Evolutionary conservation across 2,329 filamentous ascomycete species (phyloP).

Genomic region (Fusarium pseudograminearum): DNA sequence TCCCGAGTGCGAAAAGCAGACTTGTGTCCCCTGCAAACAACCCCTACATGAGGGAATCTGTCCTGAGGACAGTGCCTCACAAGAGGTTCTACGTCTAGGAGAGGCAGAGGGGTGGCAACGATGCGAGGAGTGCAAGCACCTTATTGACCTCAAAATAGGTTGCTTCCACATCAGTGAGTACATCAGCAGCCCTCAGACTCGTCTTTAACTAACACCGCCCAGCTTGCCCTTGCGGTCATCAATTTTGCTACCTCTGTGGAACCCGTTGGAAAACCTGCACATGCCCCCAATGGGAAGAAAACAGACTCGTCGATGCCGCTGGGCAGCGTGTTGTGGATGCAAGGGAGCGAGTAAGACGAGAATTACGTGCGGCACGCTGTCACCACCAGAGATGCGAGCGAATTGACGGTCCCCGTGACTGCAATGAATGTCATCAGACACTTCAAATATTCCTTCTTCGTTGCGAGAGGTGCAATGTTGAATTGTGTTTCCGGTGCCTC

Average conservation of each 20-base stretch:
- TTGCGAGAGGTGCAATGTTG: not conserved
- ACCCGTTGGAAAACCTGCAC: conserved; percentile 42
- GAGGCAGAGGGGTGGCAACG: conserved; percentile 60
- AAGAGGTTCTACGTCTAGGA: conserved; percentile 57
- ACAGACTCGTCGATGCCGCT: not conserved
- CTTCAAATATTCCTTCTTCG: not conserved
- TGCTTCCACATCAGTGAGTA: conserved; percentile 68
- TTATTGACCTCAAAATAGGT: conserved; percentile 62
- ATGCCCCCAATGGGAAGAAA: not conserved
- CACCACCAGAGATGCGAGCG: not conserved
- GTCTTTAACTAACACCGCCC: not conserved
- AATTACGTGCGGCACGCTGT: not conserved
- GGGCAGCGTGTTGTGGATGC: not conserved
- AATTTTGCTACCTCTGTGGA: conserved; percentile 64
- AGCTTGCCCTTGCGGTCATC: conserved; percentile 59
- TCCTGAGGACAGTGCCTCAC: conserved; percentile 55
- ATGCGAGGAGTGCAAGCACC: conserved; percentile 57
- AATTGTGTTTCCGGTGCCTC: not conserved
- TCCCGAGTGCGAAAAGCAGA: conserved; percentile 54
- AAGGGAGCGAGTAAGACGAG: not conserved
- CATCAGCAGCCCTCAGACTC: fast-evolving
- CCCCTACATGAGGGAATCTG: conserved; percentile 61
- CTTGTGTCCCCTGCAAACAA: conserved; percentile 64
- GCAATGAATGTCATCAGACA: not conserved
- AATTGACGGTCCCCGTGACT: not conserved